Evolutionary conservation across 169 alveolate species (phyloP), one percentile per base, ranked within the genome.

Genomic region (Plasmodium reichenowi): DNA sequence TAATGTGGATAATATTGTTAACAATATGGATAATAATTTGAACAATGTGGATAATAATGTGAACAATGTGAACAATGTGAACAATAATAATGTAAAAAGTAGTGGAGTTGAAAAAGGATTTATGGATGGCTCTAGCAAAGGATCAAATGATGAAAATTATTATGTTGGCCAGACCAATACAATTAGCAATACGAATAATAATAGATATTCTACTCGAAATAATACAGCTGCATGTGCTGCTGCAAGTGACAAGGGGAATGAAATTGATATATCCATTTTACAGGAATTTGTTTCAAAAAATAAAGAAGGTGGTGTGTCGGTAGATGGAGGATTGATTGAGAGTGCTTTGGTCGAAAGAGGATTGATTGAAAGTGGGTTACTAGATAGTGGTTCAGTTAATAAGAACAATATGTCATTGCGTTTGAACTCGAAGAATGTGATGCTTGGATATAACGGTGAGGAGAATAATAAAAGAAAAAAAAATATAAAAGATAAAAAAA

Each of bases 261-360:
- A 78, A 20, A 78, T 78, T 8, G 89, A 78, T 43, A 78, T 78
- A 15, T 78, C 89, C 2, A 78, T 78, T 38, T 66, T 78, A 59
- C 64, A 78, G 54, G 89, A 78, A 24, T 78, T 78, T 59, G 89
- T 78, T 9, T 26, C 75, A 47, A 78, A 67, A 71, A 78, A 78
- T 66, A 78, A 59, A 2, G 76, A 64, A 52, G 67, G 15, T 43
- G 52, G 63, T 26, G 22, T 9, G 17, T 9, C 38, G 22, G 88
- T 45, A 15, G 54, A 74, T 15, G 74, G 64, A 17, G 73, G 52
- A 8, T 5, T 38, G 47, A 9, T 38, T 38, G 47, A 38, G 9
- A 38, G 47, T 38, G 47, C 9, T 38, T 38, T 38, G 47, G 5
- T 38, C 9, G 47, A 38, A 38, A 38, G 47, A 38, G 47, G 47